Percentiles rank a stretch among this genome's conserved stretches.
These are phyloP conservation scores for Kandelia obovata DNA, from an alignment of 345 rosid species.

Conservation along the genomic window DNA sequence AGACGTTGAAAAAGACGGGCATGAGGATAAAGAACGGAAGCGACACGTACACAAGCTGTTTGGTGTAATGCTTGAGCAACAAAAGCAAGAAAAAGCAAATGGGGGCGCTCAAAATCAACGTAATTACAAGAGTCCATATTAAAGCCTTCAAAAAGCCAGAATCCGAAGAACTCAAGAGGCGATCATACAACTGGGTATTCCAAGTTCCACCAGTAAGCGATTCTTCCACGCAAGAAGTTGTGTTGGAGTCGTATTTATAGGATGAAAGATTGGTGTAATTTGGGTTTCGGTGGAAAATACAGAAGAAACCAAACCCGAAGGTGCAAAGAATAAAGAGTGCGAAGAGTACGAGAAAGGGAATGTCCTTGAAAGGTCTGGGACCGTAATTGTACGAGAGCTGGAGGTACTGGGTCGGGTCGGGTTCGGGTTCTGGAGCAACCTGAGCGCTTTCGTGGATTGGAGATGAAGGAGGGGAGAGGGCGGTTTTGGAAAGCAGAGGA, in stretches of 20 bases:
- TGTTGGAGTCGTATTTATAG: constrained; percentile 46
- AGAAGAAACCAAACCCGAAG: constrained; percentile 76
- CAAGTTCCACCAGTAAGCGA: constrained; percentile 11
- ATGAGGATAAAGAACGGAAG: constrained; percentile 73
- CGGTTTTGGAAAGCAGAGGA: constrained; percentile 67
- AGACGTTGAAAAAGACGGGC: constrained; percentile 67
- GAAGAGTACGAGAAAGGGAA: constrained; percentile 68
- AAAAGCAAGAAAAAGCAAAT: constrained; percentile 60
- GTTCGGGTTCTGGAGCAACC: constrained; percentile 31
- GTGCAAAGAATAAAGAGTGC: constrained; percentile 53
- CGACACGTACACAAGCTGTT: constrained; percentile 69
- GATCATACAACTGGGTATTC: background rate
- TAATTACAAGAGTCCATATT: constrained; percentile 65
- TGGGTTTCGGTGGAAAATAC: constrained; percentile 50
- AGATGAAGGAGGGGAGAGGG: constrained; percentile 7
- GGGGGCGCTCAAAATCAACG: constrained; percentile 66
- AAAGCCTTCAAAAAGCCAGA: constrained; percentile 38
- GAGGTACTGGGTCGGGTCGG: constrained; percentile 71
- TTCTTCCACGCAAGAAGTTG: constrained; percentile 52
- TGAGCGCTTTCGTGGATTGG: constrained; percentile 37
- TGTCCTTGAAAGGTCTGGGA: constrained; percentile 74
- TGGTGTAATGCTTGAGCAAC: constrained; percentile 74
- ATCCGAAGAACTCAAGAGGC: constrained; percentile 25
- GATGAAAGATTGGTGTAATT: constrained; percentile 48
- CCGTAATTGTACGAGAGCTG: constrained; percentile 82